Evolutionary conservation across 169 alveolate genomes (phyloP), one percentile per base, ranked within the genome.

Genomic region (Eimeria necatrix): DNA sequence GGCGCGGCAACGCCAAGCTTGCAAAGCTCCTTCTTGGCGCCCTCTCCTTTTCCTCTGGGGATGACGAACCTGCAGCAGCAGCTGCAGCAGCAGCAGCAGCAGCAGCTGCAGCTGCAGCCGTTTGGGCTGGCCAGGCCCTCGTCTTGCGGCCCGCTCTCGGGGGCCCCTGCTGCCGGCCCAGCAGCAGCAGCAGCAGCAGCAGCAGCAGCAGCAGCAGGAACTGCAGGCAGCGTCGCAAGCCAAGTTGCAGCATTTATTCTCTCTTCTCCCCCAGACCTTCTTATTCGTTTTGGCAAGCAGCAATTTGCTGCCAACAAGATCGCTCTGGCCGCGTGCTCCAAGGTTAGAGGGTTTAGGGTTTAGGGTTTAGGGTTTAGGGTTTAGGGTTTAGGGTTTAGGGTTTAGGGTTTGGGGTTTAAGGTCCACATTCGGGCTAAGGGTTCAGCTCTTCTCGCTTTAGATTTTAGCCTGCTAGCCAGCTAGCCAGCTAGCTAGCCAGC

Each of bases 131-230:
- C 8, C 64, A 56, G 64, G 64, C 64, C 8, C 64, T 56, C 20
- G 64, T 14, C 64, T 56, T 14, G 8, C 14, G 20, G 8, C 14
- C 64, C 64, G 20, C 64, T 14, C 14, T 56, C 8, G 8, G 64
- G 20, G 8, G n/a, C n/a, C n/a, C n/a, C n/a, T n/a, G n/a, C n/a
- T n/a, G n/a, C n/a, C n/a, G n/a, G n/a, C n/a, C n/a, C n/a, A 4
- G 48, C 49, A 71, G 46, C 81, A 4, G 48, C 81, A 71, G 46
- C 46, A 6, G 51, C 81, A 71, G 81, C 81, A 32, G 81, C 81
- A 71, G 81, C 81, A 32, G 81, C 49, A 71, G 81, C 81, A 71
- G 81, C 81, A 71, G 81, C 51, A 12, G 81, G 46, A 12, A 32
- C 81, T 9, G 81, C 81, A 71, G 81, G 49, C 4, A 9, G 81